Percentiles rank a stretch among this genome's conserved stretches.
These are phyloP conservation scores for Pythium pyrilobum DNA, from an alignment of 352 stramenopile species.

Conservation along the genomic window DNA sequence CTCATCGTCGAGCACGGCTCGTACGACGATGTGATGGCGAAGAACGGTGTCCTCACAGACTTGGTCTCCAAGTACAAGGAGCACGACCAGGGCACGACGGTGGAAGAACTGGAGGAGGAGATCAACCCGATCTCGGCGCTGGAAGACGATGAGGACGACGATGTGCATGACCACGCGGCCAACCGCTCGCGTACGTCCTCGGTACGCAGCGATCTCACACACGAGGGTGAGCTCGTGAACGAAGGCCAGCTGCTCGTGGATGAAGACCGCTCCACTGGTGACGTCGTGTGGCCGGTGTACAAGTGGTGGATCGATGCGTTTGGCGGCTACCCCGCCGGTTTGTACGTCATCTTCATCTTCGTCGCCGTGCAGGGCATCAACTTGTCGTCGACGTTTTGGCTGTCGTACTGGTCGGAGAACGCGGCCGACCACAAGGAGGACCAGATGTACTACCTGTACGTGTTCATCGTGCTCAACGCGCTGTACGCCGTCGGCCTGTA, in stretches of 20 bases:
- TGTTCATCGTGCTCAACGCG: conserved; percentile 75
- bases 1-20: conserved; percentile 33
- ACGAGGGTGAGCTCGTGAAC: conserved; percentile 26
- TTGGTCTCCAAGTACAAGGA: conserved; percentile 58
- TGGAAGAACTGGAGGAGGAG: conserved; percentile 33
- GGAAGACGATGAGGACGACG: conserved; percentile 27
- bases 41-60: conserved; percentile 59
- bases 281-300: conserved; percentile 62
- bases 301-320: conserved; percentile 58
- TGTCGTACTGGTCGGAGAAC: conserved; percentile 89
- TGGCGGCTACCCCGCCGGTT: conserved; percentile 41
- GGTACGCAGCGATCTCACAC: conserved; percentile 45
- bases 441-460: conserved; percentile 77
- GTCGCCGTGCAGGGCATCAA: conserved; percentile 42
- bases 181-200: conserved; percentile 48
- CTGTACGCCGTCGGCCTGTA: conserved; percentile 59
- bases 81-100: conserved; percentile 35
- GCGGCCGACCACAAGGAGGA: conserved; percentile 24
- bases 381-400: conserved; percentile 78
- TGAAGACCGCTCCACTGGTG: conserved; percentile 59
- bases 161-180: conserved; percentile 29
- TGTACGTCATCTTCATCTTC: conserved; percentile 41
- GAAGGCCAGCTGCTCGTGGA: conserved; percentile 51
- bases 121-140: conserved; percentile 10
- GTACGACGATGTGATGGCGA: conserved; percentile 5